Evolutionary conservation across 2,329 filamentous ascomycete species (phyloP).

Genomic region (Xylariaceae sp.): DNA sequence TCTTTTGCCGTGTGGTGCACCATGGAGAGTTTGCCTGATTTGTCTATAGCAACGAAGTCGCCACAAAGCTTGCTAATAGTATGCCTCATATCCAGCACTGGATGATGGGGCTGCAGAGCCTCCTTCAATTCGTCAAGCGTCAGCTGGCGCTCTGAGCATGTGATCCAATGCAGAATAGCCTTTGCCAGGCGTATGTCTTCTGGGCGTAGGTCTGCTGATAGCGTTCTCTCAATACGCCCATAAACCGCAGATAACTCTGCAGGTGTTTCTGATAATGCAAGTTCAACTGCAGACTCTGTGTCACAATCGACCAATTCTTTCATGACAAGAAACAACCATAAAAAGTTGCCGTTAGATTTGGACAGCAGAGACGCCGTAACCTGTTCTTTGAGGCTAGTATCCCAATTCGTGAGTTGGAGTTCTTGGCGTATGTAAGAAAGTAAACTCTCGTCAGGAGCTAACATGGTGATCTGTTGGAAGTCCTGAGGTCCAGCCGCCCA

Average conservation of each 20-base stretch:
- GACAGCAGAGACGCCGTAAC: background rate
- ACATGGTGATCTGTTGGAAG: background rate
- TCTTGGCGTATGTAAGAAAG: background rate
- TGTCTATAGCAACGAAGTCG: background rate
- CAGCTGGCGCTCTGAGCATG: background rate
- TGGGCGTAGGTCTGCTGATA: background rate
- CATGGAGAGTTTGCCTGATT: background rate
- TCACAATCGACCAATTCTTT: background rate
- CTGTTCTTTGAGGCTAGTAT: background rate
- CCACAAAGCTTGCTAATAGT: background rate
- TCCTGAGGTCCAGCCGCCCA: background rate
- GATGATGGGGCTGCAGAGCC: background rate
- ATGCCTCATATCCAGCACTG: background rate
- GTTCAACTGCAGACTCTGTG: background rate
- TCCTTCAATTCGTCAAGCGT: background rate
- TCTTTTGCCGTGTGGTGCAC: slow-evolving; percentile 1
- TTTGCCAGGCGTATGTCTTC: background rate
- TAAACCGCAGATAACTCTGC: background rate
- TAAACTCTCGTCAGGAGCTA: background rate
- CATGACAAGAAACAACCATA: background rate
- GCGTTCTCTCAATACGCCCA: background rate
- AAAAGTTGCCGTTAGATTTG: background rate
- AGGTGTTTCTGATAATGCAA: background rate
- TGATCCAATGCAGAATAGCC: background rate
- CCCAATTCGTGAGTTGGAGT: background rate